These are phyloP conservation scores for Lodderomyces oxycetoniae DNA, from an alignment of 1,139 yeast species.

Conservation along the genomic window DNA sequence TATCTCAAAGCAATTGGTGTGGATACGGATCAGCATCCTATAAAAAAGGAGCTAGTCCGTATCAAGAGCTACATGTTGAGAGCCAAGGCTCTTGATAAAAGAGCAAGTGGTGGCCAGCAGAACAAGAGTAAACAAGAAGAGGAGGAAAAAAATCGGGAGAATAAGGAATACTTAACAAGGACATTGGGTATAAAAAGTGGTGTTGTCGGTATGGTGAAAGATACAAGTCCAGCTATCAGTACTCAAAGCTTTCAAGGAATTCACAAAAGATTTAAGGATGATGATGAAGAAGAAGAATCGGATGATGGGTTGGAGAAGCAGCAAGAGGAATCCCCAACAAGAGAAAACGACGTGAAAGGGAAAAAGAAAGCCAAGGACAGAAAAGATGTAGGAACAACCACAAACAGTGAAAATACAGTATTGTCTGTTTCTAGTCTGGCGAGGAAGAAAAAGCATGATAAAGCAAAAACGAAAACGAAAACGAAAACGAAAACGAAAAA, in stretches of 20 bases:
- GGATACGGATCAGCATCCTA: conserved; percentile 54
- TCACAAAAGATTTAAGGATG: conserved; percentile 48
- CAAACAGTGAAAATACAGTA: no score
- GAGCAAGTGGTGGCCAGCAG: no score
- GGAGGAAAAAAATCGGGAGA: conserved; percentile 17
- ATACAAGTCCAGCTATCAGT: conserved; percentile 54
- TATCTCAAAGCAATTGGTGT: conserved; percentile 59
- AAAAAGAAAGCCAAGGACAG: conserved; percentile 7
- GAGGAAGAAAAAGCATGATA: no score
- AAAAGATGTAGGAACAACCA: no score
- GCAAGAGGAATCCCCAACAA: conserved; percentile 2
- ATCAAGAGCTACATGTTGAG: conserved; percentile 67
- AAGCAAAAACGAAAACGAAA: no score
- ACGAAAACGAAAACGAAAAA: no score
- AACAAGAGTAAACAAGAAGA: conserved; percentile 15
- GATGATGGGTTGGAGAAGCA: conserved; percentile 2
- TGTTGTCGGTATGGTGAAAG: conserved; percentile 27
- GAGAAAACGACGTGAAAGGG: conserved; percentile 2
- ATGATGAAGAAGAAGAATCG: conserved; percentile 9
- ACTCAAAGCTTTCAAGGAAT: conserved; percentile 51
- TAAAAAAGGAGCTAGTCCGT: conserved; percentile 66
- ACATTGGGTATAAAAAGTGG: conserved; percentile 39
- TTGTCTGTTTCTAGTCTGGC: no score
- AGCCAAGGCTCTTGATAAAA: conserved; percentile 46
- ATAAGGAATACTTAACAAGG: conserved; percentile 41